phyloP scores from a whole-genome alignment of 495 filamentous ascomycete species.

The Paragyromitra xinjiangensis region DNA sequence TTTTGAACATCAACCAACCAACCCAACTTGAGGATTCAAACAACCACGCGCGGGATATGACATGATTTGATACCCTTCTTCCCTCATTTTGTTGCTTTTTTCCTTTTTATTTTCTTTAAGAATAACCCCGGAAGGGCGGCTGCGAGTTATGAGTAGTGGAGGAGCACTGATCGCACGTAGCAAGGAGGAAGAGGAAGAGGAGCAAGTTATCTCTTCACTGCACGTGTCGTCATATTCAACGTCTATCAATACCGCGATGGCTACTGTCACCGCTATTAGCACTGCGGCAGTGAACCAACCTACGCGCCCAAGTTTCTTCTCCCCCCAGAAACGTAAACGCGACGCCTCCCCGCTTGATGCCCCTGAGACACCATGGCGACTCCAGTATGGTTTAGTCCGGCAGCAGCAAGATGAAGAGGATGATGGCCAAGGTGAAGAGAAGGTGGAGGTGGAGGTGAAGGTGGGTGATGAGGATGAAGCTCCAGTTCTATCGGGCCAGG shows the following conservation, averaged over 20 bases:
- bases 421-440: slow-evolving; percentile 19
- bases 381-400: slow-evolving; percentile 4
- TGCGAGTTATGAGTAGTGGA: slow-evolving; percentile 13
- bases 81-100: neutral
- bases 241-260: slow-evolving; percentile 6
- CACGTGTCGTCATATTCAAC: slow-evolving; percentile 1
- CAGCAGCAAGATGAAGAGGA: neutral
- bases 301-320: slow-evolving; percentile 21
- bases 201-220: neutral
- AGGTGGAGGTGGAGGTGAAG: slow-evolving; percentile 3
- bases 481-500: slow-evolving; percentile 20
- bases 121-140: neutral
- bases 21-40: neutral
- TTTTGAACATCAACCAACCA: slow-evolving; percentile 6
- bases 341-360: slow-evolving; percentile 31
- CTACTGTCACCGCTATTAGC: neutral
- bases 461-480: neutral
- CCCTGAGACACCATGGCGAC: slow-evolving; percentile 45
- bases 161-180: neutral
- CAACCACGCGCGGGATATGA: slow-evolving; percentile 22
- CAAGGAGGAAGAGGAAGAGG: slow-evolving; percentile 8
- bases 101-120: neutral
- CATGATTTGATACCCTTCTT: slow-evolving; percentile 36
- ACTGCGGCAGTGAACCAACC: neutral
- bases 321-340: slow-evolving; percentile 50